Conservation (phyloP, 495 filamentous ascomycete genomes). For the Neurospora sp. region DNA sequence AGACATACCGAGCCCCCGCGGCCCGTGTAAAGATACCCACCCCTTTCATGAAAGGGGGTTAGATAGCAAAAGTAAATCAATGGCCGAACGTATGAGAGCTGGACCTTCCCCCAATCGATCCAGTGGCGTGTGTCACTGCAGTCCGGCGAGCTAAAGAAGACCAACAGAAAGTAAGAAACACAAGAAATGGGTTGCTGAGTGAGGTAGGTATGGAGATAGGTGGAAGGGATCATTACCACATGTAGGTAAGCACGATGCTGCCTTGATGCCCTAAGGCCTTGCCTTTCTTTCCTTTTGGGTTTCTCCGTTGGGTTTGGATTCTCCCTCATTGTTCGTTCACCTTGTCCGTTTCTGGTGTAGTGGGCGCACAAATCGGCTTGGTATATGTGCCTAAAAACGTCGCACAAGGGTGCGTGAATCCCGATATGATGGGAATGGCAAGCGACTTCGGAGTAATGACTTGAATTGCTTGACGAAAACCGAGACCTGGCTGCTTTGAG, state of each 20-base stretch:
- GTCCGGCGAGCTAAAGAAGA: not conserved
- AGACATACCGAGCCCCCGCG: not conserved
- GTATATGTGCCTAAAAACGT: not conserved
- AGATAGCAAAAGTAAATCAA: not conserved
- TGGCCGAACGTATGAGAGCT: not conserved
- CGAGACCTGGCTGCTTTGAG: not conserved
- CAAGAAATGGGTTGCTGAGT: not conserved
- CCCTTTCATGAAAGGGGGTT: not conserved
- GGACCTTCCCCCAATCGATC: not conserved
- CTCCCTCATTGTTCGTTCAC: not conserved
- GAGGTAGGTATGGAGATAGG: not conserved
- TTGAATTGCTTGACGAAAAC: not conserved
- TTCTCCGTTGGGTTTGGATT: not conserved
- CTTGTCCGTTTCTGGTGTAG: not conserved
- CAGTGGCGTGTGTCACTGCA: not conserved
- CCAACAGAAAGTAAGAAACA: not conserved
- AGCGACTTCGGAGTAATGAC: not conserved
- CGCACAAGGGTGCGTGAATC: not conserved
- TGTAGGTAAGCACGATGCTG: not conserved
- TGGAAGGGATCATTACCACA: not conserved
- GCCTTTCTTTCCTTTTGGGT: not conserved
- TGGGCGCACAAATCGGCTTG: not conserved
- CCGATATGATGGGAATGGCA: not conserved
- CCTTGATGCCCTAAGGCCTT: not conserved
- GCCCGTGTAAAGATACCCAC: not conserved